A percentile compares a stretch with the other conserved stretches of the same genome.
Evolutionary conservation across 352 stramenopile genomes (phyloP).

Genomic region (Phytopythium delawarense): DNA sequence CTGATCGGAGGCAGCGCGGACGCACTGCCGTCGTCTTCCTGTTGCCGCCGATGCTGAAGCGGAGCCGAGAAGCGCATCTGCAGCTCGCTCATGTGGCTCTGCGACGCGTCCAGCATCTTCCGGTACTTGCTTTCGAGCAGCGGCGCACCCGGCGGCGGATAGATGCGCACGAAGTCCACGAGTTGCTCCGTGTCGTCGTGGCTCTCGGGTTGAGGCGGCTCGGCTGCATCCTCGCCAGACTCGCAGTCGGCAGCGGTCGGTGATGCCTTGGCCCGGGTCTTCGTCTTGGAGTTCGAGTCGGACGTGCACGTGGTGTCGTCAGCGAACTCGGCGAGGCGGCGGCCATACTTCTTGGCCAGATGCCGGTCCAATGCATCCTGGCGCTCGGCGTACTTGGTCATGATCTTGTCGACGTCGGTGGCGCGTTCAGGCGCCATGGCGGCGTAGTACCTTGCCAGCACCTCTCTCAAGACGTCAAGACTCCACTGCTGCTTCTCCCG

Average conservation of each 20-base stretch:
- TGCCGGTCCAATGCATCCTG: slow-evolving; percentile 65
- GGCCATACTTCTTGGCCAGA: slow-evolving; percentile 62
- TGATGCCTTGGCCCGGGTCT: neutral
- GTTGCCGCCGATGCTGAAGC: slow-evolving; percentile 62
- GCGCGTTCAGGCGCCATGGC: slow-evolving; percentile 51
- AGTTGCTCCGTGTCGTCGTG: slow-evolving; percentile 39
- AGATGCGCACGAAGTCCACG: slow-evolving; percentile 67
- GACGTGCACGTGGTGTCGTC: no score
- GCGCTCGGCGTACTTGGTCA: slow-evolving; percentile 57
- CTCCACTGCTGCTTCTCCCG: slow-evolving; percentile 23
- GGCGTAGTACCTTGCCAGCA: slow-evolving; percentile 52
- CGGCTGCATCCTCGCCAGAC: neutral
- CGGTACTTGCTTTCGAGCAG: slow-evolving; percentile 54
- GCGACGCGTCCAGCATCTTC: slow-evolving; percentile 77
- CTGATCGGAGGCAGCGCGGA: slow-evolving; percentile 43
- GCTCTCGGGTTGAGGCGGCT: slow-evolving; percentile 7
- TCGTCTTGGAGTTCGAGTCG: neutral
- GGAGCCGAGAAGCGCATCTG: slow-evolving; percentile 76
- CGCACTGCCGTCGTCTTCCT: slow-evolving; percentile 27
- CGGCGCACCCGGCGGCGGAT: slow-evolving; percentile 39
- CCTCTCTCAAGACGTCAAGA: slow-evolving; percentile 27
- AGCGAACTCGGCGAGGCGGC: neutral
- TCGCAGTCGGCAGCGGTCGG: neutral
- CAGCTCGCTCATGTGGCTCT: slow-evolving; percentile 76
- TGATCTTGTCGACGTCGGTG: slow-evolving; percentile 68